Evolutionary conservation across 257 asterid species (phyloP).

Genomic region (Voacanga thouarsii): DNA sequence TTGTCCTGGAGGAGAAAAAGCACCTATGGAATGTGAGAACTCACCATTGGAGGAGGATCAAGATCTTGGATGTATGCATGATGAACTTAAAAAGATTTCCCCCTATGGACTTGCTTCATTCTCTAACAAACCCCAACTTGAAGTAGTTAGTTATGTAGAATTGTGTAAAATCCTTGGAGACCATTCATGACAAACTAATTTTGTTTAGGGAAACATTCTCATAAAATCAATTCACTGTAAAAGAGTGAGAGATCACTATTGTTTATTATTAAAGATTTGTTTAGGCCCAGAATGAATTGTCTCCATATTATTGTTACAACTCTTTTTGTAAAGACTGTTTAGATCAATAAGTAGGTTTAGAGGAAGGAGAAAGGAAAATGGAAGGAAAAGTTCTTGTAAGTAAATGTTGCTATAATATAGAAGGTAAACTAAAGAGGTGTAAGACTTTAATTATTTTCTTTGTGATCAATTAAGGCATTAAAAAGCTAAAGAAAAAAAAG

Average conservation of each 20-base stretch:
- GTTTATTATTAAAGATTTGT: not conserved
- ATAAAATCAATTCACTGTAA: not conserved
- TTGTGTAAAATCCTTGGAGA: conserved; percentile 8
- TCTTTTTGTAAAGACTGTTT: conserved; percentile 2
- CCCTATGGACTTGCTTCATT: conserved; percentile 11
- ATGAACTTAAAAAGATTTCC: conserved; percentile 17
- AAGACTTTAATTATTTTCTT: too few species aligned
- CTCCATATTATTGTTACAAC: not conserved
- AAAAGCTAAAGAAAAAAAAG: too few species aligned
- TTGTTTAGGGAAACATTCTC: conserved; percentile 1
- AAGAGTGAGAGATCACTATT: not conserved
- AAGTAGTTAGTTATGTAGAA: conserved; percentile 3
- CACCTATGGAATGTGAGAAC: conserved; percentile 14
- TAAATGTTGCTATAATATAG: too few species aligned
- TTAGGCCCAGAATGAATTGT: not conserved
- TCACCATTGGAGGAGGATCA: conserved; percentile 20
- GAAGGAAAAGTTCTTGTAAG: not conserved
- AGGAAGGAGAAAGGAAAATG: not conserved
- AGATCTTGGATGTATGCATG: conserved; percentile 20
- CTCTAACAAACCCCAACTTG: conserved; percentile 5
- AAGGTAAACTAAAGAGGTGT: too few species aligned
- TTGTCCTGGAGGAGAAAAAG: conserved; percentile 14
- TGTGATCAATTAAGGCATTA: too few species aligned
- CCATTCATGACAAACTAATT: not conserved
- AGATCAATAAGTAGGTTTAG: not conserved